Conservation (phyloP, 805 yeast genomes). For the Candida tammaniensis region DNA sequence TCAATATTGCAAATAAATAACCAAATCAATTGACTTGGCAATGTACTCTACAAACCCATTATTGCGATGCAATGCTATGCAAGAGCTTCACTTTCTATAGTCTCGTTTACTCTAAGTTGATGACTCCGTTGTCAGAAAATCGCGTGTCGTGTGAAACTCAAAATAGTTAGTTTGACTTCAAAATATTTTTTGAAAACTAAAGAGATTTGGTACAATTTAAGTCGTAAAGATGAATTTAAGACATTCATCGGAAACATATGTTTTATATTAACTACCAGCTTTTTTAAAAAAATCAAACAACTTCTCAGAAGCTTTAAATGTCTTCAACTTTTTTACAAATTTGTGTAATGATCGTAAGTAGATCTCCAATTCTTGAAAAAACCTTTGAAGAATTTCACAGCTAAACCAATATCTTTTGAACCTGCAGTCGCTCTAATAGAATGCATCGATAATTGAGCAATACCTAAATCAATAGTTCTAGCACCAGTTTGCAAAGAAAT, state of each 20-base stretch:
- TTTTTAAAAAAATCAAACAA: too few species aligned
- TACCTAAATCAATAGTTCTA: constrained; percentile 76
- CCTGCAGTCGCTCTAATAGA: constrained; percentile 82
- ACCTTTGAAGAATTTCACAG: constrained; percentile 66
- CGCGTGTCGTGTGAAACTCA: too few species aligned
- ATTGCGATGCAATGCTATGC: constrained; percentile 4
- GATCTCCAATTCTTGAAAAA: constrained; percentile 68
- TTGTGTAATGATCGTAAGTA: constrained; percentile 52
- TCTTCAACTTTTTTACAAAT: too few species aligned
- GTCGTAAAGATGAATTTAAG: too few species aligned
- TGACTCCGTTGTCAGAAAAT: too few species aligned
- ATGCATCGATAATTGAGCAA: constrained; percentile 84
- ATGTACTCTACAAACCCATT: constrained; percentile 11
- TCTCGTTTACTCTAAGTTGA: background rate
- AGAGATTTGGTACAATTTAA: too few species aligned
- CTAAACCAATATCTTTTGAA: constrained; percentile 72
- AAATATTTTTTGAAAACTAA: too few species aligned
- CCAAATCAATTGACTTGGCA: too few species aligned
- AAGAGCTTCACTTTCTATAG: background rate
- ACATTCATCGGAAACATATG: too few species aligned
- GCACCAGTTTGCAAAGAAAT: constrained; percentile 65
- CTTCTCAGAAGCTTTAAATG: too few species aligned
- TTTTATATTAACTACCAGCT: too few species aligned
- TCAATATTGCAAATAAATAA: background rate
- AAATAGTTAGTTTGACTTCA: too few species aligned